Evolutionary conservation across 2,329 filamentous ascomycete species (phyloP).

Genomic region (Aspergillus sp.): DNA sequence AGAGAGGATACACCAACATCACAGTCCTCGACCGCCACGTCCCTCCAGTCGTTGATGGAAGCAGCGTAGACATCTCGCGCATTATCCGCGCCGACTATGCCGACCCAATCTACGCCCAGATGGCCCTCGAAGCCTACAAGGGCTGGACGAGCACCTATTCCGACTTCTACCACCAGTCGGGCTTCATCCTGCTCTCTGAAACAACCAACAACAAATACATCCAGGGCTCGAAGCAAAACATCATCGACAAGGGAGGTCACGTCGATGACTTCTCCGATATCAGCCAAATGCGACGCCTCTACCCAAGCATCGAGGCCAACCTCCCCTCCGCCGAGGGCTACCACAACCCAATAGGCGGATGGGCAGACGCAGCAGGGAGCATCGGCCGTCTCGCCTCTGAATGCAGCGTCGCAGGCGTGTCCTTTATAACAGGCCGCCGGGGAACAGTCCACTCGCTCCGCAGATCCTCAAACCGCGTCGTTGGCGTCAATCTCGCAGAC

Average conservation of each 20-base stretch:
- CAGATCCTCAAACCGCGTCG: conserved; percentile 35
- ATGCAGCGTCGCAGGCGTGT: conserved; percentile 36
- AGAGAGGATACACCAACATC: conserved; percentile 28
- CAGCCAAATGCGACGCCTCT: conserved; percentile 13
- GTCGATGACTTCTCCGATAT: conserved; percentile 43
- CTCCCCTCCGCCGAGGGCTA: conserved; percentile 64
- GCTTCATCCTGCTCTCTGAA: conserved; percentile 27
- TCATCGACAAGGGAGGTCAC: conserved; percentile 36
- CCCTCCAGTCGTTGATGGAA: conserved; percentile 38
- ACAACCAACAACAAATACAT: conserved; percentile 26
- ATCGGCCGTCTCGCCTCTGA: conserved; percentile 24
- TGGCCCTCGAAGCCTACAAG: conserved; percentile 69
- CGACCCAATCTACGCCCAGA: conserved; percentile 68
- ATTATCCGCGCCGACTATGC: conserved; percentile 63
- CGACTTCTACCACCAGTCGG: conserved; percentile 24
- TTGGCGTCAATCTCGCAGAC: conserved; percentile 58
- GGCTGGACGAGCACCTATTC: conserved; percentile 52
- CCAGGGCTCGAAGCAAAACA: conserved; percentile 32
- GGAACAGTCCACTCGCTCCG: conserved; percentile 29
- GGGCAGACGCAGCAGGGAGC: conserved; percentile 73
- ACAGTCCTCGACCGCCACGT: conserved; percentile 34
- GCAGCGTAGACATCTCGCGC: conserved; percentile 42
- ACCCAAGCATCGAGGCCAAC: conserved; percentile 46
- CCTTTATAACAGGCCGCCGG: conserved; percentile 44
- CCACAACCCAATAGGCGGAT: conserved; percentile 68